Percentiles rank a stretch among this genome's conserved stretches.
phyloP scores from a whole-genome alignment of 2,329 filamentous ascomycete genomes.

The Trichoderma gracile region DNA sequence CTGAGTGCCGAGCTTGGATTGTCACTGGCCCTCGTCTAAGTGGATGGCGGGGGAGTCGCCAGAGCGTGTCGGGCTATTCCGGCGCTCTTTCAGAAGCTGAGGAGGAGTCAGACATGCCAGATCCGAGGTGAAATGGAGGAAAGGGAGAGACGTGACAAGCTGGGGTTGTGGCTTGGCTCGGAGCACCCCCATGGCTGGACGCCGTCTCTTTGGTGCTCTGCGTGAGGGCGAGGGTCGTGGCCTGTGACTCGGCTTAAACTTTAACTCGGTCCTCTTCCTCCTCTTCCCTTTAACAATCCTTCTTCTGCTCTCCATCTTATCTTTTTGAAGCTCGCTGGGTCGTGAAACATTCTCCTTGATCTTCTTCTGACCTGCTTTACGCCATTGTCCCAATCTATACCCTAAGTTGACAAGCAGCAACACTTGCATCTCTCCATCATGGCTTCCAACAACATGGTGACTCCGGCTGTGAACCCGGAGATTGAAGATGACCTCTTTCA shows the following conservation, averaged over 20 bases:
- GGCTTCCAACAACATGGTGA: slow-evolving; percentile 64
- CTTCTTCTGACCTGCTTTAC: not conserved
- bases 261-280: slow-evolving; percentile 7
- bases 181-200: slow-evolving; percentile 9
- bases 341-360: slow-evolving; percentile 3
- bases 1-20: slow-evolving; percentile 14
- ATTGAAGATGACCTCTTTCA: slow-evolving; percentile 68
- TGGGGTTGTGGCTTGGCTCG: slow-evolving; percentile 16
- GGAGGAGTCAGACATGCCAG: slow-evolving; percentile 1
- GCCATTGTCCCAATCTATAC: not conserved
- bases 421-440: slow-evolving; percentile 43
- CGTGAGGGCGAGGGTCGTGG: slow-evolving; percentile 5
- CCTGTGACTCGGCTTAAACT: slow-evolving; percentile 25
- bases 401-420: not conserved
- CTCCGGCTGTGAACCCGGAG: slow-evolving; percentile 56
- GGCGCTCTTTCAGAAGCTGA: slow-evolving; percentile 7
- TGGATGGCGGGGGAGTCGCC: not conserved
- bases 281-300: not conserved
- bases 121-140: slow-evolving; percentile 23
- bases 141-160: not conserved
- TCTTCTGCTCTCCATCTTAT: not conserved
- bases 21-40: slow-evolving; percentile 12
- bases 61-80: slow-evolving; percentile 26
- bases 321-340: not conserved
- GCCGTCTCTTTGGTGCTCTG: slow-evolving; percentile 12